Evolutionary conservation across 2,329 filamentous ascomycete species (phyloP), one percentile per base, ranked within the genome.

Genomic region (Ophiostoma montium): DNA sequence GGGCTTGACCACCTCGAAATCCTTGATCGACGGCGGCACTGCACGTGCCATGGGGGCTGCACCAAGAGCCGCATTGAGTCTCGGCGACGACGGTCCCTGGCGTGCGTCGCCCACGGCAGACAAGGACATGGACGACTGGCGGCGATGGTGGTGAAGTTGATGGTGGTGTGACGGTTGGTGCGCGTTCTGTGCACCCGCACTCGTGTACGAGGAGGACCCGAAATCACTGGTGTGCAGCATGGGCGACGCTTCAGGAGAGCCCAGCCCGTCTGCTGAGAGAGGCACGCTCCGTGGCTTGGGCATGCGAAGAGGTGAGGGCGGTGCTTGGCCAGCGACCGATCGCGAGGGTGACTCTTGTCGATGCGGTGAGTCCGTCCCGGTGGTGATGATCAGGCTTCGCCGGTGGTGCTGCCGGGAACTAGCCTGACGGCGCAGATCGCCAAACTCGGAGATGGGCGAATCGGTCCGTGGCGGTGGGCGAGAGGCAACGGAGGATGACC

Each of bases 1-100:
- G 6, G 92, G 92, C 61, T 98, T 98, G 68, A 98, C 95, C 57
- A 98, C 95, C 63, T 98, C 92, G 58, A 98, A 98, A 61, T 98
- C 92, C 59, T 96, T 96, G 68, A 98, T 98, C 0, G 94, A 98
- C 8, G 90, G 88, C 3, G 92, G 86, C 1, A 90, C 83, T 30
- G 90, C 87, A 51, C 88, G 82, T 45, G 88, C 86, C 62, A 94
- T 88, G 1, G 84, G 85, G 30, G 89, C 85, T 35, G 80, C 77
- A 51, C 78, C 82, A 3, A 44, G 31, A 18, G 84, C 82, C 3
- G 86, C 83, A 44, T 76, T 79, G 46, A 96, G 65, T 21, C 88
- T 80, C 6, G 92, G 92, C 5, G 92, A 98, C 1, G 85, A 74
- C 0, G 90, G 87, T 2, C 48, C 49, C 15, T 81, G 80, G 56